A percentile compares a stretch with the other conserved stretches of the same genome.
phyloP scores from a whole-genome alignment of 768 basidiomycete species.

The Dictyophora rubrovolvata region DNA sequence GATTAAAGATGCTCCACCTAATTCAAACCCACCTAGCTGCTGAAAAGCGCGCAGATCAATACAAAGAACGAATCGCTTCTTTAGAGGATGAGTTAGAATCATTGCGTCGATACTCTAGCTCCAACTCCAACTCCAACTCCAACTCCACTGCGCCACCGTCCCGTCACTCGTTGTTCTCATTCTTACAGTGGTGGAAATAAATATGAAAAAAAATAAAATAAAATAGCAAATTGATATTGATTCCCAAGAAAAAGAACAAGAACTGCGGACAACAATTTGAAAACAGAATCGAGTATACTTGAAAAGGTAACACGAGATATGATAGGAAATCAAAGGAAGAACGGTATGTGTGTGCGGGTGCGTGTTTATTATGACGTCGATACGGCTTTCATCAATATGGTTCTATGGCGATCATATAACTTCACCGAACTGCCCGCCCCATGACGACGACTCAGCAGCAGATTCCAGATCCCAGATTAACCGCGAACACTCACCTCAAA shows the following conservation, averaged over 20 bases:
- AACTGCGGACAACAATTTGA: too few species aligned
- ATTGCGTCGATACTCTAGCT: background rate
- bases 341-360: background rate
- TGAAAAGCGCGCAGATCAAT: constrained; percentile 61
- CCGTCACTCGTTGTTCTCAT: background rate
- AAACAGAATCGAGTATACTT: too few species aligned
- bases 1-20: constrained; percentile 53
- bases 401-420: constrained; percentile 64
- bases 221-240: background rate
- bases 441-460: background rate
- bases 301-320: too few species aligned
- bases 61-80: constrained; percentile 35
- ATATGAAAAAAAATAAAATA: background rate
- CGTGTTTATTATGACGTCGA: background rate
- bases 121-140: background rate
- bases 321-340: too few species aligned
- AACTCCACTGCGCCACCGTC: background rate
- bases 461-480: background rate
- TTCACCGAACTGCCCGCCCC: constrained; percentile 48
- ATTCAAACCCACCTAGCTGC: constrained; percentile 53
- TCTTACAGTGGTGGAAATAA: background rate
- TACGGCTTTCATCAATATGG: constrained; percentile 44
- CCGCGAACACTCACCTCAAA: constrained; percentile 48
- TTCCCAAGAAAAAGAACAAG: background rate
- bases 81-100: constrained; percentile 52